These are phyloP conservation scores for Scheffersomyces amazonensis DNA, from an alignment of 805 yeast genomes.

Conservation along the genomic window DNA sequence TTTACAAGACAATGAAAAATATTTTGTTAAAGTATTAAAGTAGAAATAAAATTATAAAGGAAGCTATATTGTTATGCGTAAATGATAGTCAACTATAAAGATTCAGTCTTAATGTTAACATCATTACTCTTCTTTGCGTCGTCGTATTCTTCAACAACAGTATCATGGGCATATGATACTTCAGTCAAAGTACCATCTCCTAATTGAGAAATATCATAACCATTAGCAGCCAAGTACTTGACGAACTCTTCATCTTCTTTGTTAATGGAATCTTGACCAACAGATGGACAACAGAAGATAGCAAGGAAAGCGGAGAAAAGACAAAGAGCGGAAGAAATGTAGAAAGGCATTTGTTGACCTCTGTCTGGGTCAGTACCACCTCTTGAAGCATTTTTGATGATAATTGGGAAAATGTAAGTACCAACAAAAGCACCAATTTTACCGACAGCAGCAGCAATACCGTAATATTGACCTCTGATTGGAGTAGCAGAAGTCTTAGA, in stretches of 20 bases:
- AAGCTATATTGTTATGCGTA: too few species aligned
- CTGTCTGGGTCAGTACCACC: conserved; percentile 27
- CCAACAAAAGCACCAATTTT: conserved; percentile 93
- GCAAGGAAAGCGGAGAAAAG: conserved; percentile 68
- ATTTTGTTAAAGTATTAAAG: too few species aligned
- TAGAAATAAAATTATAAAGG: too few species aligned
- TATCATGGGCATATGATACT: conserved; percentile 5
- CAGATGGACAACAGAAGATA: conserved; percentile 69
- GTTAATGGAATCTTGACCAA: conserved; percentile 79
- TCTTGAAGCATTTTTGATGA: conserved; percentile 60
- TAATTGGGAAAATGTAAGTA: conserved; percentile 81
- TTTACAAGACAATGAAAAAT: too few species aligned
- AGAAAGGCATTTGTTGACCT: conserved; percentile 78
- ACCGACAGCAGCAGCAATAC: conserved; percentile 88
- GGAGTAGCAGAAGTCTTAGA: conserved; percentile 85
- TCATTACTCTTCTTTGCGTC: neutral
- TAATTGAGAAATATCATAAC: conserved; percentile 64
- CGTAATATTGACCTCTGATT: conserved; percentile 87
- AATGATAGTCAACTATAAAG: too few species aligned
- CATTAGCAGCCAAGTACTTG: conserved; percentile 61
- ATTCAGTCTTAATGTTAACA: neutral
- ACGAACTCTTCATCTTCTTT: conserved; percentile 74
- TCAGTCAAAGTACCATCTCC: conserved; percentile 34
- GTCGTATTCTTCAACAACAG: conserved; percentile 2
- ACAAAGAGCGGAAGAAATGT: conserved; percentile 76